Evolutionary conservation across 768 basidiomycete genomes (phyloP).

Genomic region (Suillus bovinus): DNA sequence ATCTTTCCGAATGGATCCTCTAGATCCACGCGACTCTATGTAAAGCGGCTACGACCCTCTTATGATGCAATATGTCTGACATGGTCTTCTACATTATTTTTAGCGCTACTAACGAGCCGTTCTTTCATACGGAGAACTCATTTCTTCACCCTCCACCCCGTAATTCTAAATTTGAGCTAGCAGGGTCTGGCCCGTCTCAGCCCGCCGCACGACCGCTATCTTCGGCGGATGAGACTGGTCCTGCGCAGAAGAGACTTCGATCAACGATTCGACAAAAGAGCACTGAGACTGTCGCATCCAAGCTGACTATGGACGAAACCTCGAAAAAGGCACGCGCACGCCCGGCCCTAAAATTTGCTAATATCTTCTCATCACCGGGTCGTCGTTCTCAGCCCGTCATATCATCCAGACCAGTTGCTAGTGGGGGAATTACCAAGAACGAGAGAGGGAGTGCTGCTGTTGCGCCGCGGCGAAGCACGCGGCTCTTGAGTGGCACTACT

Average conservation of each 20-base stretch:
- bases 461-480: constrained; percentile 70
- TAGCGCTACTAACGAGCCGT: constrained; percentile 59
- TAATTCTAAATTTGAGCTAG: constrained; percentile 41
- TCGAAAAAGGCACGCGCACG: constrained; percentile 90
- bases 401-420: constrained; percentile 56
- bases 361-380: constrained; percentile 84
- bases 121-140: constrained; percentile 56
- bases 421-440: constrained; percentile 46
- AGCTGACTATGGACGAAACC: constrained; percentile 65
- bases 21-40: constrained; percentile 64
- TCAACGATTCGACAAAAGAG: constrained; percentile 59
- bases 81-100: constrained; percentile 11
- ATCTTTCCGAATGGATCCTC: constrained; percentile 59
- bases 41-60: constrained; percentile 32
- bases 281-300: constrained; percentile 51
- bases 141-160: constrained; percentile 52
- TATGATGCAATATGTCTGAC: constrained; percentile 1
- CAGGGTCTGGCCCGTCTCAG: constrained; percentile 43
- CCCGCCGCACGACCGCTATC: constrained; percentile 67
- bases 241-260: constrained; percentile 73
- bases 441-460: constrained; percentile 44
- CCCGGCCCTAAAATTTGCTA: constrained; percentile 85
- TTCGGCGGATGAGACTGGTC: constrained; percentile 81
- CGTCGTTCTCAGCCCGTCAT: constrained; percentile 75
- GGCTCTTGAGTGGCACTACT: constrained; percentile 60